A percentile compares a stretch with the other conserved stretches of the same genome.
phyloP scores from a whole-genome alignment of 768 basidiomycete species.

The Suillus placidus region DNA sequence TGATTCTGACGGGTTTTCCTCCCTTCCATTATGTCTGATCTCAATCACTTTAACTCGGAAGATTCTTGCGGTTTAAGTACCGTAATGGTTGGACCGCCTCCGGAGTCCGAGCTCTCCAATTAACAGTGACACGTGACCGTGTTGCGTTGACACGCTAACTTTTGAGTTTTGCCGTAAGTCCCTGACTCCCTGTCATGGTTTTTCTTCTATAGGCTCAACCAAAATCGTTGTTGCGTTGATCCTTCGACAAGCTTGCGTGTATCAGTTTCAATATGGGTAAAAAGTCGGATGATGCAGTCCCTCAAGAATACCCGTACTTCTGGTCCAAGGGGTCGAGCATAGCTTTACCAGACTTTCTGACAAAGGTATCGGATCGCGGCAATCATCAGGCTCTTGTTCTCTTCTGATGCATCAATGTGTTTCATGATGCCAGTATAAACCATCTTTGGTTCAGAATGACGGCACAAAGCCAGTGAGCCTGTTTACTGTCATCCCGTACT shows the following conservation, averaged over 20 bases:
- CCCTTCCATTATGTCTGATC: no score
- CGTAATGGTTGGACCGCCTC: no score
- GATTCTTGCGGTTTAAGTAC: no score
- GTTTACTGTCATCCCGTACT: not conserved
- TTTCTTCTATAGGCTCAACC: not conserved
- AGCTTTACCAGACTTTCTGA: slow-evolving; percentile 54
- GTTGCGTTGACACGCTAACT: not conserved
- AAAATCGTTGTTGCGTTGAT: no score
- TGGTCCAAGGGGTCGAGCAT: slow-evolving; percentile 50
- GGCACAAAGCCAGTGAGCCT: slow-evolving; percentile 69
- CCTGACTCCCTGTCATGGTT: not conserved
- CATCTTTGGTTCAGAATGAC: slow-evolving; percentile 79
- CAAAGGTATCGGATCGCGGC: slow-evolving; percentile 44
- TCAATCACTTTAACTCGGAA: no score
- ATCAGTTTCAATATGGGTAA: not conserved
- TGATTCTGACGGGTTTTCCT: no score
- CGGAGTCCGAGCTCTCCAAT: no score
- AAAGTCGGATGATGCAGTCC: slow-evolving; percentile 43
- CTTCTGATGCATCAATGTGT: slow-evolving; percentile 7
- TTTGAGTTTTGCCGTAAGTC: not conserved
- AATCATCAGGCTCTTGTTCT: not conserved
- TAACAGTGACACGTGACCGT: slow-evolving; percentile 1
- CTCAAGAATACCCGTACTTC: slow-evolving; percentile 48
- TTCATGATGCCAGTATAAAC: slow-evolving; percentile 54
- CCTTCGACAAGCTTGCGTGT: not conserved